Evolutionary conservation across 176 grass and related monocot species (phyloP), one percentile per base, ranked within the genome.

Genomic region (Juncus inflexus): DNA sequence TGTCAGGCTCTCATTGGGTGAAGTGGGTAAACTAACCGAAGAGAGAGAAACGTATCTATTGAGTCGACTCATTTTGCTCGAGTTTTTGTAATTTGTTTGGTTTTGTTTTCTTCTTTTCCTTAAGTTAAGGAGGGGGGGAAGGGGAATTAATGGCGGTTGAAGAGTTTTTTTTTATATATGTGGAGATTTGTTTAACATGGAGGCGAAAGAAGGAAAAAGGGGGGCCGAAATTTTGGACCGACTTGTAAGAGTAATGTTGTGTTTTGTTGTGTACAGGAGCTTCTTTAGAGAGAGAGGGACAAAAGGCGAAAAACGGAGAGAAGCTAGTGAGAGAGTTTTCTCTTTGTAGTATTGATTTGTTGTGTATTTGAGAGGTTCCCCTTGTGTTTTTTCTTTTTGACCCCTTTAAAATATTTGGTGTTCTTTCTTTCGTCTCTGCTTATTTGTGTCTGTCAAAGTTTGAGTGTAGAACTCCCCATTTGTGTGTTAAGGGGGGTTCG

Each of bases 201-300:
- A 87, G 81, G 74, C 73, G 6, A 35, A 78, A 74, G 55, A 54
- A 68, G 77, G 55, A 54, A 68, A 79, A 47, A 9, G 43, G 43
- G 43, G 76, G 78, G 63, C 61, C 28, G 79, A 82, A 80, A 87
- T 90, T 96, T 90, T 96, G 83, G 79, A 78, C 83, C 47, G 57
- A 43, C 50, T 68, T 70, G 64, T 81, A 68, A 84, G 78, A 84
- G 61, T 63, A 79, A 79, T 80, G 84, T 80, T 75, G 70, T 62
- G 45, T 80, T 75, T 70, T 62, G 45, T 52, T 83, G 76, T 89
- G 91, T 96, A 96, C 84, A 96, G 81, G 78, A 85, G 80, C 77
- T 95, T 65, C 66, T 55, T 54, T 64, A 88, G 83, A 77, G 74
- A 12, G 58, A 75, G 74, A 42, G 69, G 40, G 76, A 55, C 52